Conservation (phyloP, 202 grass and related monocot species). For the Saccharum hybrid region DNA sequence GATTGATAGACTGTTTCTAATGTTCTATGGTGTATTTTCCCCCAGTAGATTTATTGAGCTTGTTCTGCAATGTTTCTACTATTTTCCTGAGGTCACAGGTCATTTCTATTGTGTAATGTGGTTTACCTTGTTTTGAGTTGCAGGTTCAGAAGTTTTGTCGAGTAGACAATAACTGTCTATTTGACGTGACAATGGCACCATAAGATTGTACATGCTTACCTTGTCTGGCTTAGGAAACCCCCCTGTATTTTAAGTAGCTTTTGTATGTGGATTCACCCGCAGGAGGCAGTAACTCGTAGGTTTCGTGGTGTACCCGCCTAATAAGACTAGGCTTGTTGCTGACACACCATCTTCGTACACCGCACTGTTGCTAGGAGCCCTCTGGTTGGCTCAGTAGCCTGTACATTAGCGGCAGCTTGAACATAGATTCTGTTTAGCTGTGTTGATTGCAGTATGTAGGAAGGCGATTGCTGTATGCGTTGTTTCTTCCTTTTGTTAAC, state of each 20-base stretch:
- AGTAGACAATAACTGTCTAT: slow-evolving; percentile 52
- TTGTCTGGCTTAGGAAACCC: slow-evolving; percentile 43
- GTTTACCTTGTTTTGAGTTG: slow-evolving; percentile 42
- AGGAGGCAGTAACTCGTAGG: slow-evolving; percentile 42
- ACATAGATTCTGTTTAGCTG: slow-evolving; percentile 34
- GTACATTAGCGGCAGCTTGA: slow-evolving; percentile 51
- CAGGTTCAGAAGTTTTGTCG: slow-evolving; percentile 50
- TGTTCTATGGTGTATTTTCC: neutral
- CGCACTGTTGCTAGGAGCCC: slow-evolving; percentile 31
- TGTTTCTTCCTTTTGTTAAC: slow-evolving; percentile 8
- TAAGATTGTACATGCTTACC: slow-evolving; percentile 55
- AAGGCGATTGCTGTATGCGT: slow-evolving; percentile 39
- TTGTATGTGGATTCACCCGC: slow-evolving; percentile 38
- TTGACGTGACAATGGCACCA: slow-evolving; percentile 48
- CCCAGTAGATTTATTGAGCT: slow-evolving; percentile 13
- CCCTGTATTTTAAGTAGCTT: neutral
- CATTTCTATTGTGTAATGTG: slow-evolving; percentile 20
- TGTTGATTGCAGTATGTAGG: slow-evolving; percentile 44
- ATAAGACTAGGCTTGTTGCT: slow-evolving; percentile 39
- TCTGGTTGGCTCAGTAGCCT: slow-evolving; percentile 40
- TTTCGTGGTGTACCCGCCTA: slow-evolving; percentile 44
- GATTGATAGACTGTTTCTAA: slow-evolving; percentile 1
- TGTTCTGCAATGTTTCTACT: slow-evolving; percentile 15
- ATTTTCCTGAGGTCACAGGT: slow-evolving; percentile 24
- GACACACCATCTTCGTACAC: slow-evolving; percentile 26